Base-by-base conservation (phyloP, 345 rosid genomes). In the Tarenaya hassleriana region DNA sequence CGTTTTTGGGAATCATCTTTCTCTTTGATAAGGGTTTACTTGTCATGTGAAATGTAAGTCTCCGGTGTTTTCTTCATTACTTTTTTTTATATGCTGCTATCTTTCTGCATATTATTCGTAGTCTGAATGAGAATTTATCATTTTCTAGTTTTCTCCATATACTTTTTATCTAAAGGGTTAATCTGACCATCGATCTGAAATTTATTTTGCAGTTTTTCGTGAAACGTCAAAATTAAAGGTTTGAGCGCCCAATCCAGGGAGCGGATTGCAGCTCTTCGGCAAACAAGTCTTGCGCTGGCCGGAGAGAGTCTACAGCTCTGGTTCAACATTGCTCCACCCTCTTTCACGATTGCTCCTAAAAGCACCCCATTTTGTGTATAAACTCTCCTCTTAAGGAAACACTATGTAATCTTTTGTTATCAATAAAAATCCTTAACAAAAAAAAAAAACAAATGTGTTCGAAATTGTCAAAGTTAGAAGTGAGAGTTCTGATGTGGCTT, bases 11-110 rank as follows among this genome's bases (percentile, higher is more conserved):
- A 48, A 56, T 88, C 13, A 13, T 88, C 67, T 88, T 85, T 73
- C 75, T 85, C 76, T 92, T 92, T 31, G 96, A 88, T 62, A 83
- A 88, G 84, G 98, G 96, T 52, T 69, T 92, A 55, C 88, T 92
- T 62, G 98, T 96, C 45, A 84, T 92, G 95, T 96, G 98, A 69
- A 92, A 92, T 72, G 98, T 92, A 70, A 81, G 90, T 73, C 18
- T 15, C 52, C 31, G 58, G 21, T 1, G 16, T 8, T 1, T 40
- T n/a, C n/a, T 5, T 50, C 16, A 24, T 24, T 24, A 2, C 29
- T 24, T 24, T 24, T 24, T 2, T 24, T 24, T 5, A 2, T 2
- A 24, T 45, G 44, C 29, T 24, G 29, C 29, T 24, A 24, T 24
- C 29, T 2, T 24, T 5, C 35, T 40, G 18, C 7, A 8, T 67